These are phyloP conservation scores for Amaranthus tricolor DNA, from an alignment of 179 eudicot genomes.

Conservation along the genomic window DNA sequence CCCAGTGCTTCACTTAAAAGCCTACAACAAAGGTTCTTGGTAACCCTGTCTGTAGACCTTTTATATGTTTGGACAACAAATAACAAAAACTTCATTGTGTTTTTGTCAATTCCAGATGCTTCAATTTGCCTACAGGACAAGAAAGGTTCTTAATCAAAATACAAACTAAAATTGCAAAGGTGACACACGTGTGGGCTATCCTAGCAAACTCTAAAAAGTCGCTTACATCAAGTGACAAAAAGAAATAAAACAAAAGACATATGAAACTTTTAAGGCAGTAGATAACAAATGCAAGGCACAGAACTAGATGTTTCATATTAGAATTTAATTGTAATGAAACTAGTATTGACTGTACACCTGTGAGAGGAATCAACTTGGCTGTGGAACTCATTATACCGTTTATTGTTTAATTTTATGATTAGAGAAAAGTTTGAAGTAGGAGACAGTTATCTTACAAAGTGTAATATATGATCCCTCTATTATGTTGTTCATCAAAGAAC, in stretches of 20 bases:
- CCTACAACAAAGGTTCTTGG: conserved; percentile 47
- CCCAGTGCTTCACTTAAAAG: conserved; percentile 63
- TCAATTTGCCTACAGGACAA: conserved; percentile 53
- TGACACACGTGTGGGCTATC: background rate
- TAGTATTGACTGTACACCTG: background rate
- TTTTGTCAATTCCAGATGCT: conserved; percentile 47
- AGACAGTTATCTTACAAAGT: too few species aligned
- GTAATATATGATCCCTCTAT: too few species aligned
- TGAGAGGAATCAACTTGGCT: background rate
- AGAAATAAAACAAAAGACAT: background rate
- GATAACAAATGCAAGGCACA: background rate
- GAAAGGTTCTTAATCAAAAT: conserved; percentile 8
- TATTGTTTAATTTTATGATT: too few species aligned
- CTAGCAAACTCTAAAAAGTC: background rate
- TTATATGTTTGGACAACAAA: conserved; percentile 46
- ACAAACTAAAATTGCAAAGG: background rate
- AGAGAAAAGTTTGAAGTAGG: too few species aligned
- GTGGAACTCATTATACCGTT: background rate
- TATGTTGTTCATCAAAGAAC: too few species aligned
- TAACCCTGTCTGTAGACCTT: conserved; percentile 32
- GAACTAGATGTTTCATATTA: background rate
- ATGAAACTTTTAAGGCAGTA: background rate
- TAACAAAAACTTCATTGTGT: conserved; percentile 56
- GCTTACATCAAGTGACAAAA: background rate
- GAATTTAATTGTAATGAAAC: background rate